Evolutionary conservation across 805 yeast species (phyloP).

Genomic region (Cyberlindnera sargentensis): DNA sequence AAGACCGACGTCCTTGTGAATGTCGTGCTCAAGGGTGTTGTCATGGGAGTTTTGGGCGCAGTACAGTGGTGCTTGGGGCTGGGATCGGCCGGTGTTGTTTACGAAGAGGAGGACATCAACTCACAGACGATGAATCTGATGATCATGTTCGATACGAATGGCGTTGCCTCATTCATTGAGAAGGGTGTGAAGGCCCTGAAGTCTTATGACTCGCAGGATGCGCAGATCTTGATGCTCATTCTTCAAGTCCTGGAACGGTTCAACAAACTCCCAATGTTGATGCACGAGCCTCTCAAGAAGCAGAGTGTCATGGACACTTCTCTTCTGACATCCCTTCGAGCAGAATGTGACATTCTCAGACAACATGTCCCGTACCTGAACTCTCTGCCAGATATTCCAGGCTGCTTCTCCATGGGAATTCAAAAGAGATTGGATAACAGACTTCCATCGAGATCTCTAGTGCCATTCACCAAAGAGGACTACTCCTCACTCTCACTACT

Average conservation of each 20-base stretch:
- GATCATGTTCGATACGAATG: constrained; percentile 24
- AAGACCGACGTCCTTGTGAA: constrained; percentile 31
- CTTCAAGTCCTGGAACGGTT: constrained; percentile 17
- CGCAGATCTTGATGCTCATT: constrained; percentile 14
- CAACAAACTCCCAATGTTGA: constrained; percentile 16
- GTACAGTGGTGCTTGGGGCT: constrained; percentile 40
- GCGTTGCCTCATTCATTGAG: constrained; percentile 17
- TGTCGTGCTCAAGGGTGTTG: constrained; percentile 42
- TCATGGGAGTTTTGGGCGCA: constrained; percentile 47
- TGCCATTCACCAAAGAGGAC: constrained; percentile 26
- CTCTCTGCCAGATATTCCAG: constrained; percentile 22
- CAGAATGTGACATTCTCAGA: constrained; percentile 6
- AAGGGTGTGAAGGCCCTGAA: constrained; percentile 28
- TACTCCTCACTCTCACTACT: constrained; percentile 23
- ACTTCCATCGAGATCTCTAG: constrained; percentile 35
- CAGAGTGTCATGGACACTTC: constrained; percentile 9
- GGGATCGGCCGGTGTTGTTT: constrained; percentile 50
- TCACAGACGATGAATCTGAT: constrained; percentile 54
- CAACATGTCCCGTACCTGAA: constrained; percentile 17
- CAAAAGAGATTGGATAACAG: constrained; percentile 42
- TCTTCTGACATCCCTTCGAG: constrained; percentile 8
- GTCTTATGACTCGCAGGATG: constrained; percentile 23
- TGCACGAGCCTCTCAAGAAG: constrained; percentile 8
- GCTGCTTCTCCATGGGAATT: constrained; percentile 39
- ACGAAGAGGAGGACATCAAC: constrained; percentile 72